Evolutionary conservation across 2,329 filamentous ascomycete genomes (phyloP).

Genomic region (Ceratocystis ficicola): DNA sequence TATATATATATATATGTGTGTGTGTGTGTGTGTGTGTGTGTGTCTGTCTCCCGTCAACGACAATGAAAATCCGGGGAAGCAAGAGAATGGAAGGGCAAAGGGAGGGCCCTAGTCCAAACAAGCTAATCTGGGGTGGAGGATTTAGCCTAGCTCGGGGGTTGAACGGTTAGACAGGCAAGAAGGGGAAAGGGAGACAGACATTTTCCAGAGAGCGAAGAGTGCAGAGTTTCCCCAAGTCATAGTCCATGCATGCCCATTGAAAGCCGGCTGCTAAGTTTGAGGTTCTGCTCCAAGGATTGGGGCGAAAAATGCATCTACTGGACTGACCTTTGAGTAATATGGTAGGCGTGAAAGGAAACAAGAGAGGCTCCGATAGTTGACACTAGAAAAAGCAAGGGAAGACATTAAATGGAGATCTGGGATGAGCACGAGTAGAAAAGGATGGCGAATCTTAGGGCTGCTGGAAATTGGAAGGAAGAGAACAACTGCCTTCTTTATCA

Average conservation of each 20-base stretch:
- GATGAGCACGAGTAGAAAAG: not conserved
- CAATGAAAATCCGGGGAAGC: constrained; percentile 14
- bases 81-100: not conserved
- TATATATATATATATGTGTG: not conserved
- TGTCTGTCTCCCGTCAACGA: not conserved
- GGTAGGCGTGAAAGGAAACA: not conserved
- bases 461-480: too few relatives aligned
- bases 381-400: not conserved
- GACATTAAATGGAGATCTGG: not conserved
- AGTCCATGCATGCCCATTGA: not conserved
- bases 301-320: not conserved
- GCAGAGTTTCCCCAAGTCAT: not conserved
- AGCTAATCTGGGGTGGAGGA: not conserved
- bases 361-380: not conserved
- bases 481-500: too few relatives aligned
- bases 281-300: constrained; percentile 16
- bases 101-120: constrained; percentile 9
- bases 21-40: not conserved
- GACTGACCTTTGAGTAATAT: not conserved
- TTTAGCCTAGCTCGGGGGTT: constrained; percentile 1
- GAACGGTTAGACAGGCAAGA: not conserved
- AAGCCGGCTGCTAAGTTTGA: constrained; percentile 2
- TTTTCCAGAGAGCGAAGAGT: too few relatives aligned
- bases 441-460: not conserved
- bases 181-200: not conserved